Evolutionary conservation across 495 filamentous ascomycete genomes (phyloP).

Genomic region (Penicillium malachiteum): DNA sequence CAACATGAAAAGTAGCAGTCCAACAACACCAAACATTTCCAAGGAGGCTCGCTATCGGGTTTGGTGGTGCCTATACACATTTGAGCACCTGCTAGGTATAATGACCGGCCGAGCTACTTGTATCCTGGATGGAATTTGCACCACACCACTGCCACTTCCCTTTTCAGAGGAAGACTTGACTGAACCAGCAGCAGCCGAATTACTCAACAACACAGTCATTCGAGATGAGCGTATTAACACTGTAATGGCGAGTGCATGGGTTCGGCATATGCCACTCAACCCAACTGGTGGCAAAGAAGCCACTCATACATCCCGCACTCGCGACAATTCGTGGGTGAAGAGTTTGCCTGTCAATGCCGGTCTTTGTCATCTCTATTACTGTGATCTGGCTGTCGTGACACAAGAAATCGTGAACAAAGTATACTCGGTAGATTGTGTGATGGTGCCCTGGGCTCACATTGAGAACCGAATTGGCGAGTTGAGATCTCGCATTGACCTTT

Average conservation of each 20-base stretch:
- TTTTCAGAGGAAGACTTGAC: slow-evolving; percentile 52
- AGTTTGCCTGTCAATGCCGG: slow-evolving; percentile 35
- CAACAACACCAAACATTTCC: slow-evolving; percentile 48
- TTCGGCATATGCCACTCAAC: slow-evolving; percentile 41
- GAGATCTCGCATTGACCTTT: slow-evolving; percentile 51
- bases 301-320: slow-evolving; percentile 16
- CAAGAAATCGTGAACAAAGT: slow-evolving; percentile 57
- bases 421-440: slow-evolving; percentile 56
- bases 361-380: slow-evolving; percentile 50
- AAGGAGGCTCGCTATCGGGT: slow-evolving; percentile 63
- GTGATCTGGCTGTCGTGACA: slow-evolving; percentile 51
- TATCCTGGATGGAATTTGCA: slow-evolving; percentile 58
- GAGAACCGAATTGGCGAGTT: slow-evolving; percentile 56
- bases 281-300: slow-evolving; percentile 31
- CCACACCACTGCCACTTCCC: slow-evolving; percentile 59
- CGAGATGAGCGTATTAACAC: slow-evolving; percentile 41
- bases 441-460: slow-evolving; percentile 57
- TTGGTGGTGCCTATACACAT: slow-evolving; percentile 64
- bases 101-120: slow-evolving; percentile 67
- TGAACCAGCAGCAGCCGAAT: slow-evolving; percentile 29
- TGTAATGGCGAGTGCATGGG: slow-evolving; percentile 35
- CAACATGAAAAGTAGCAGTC: slow-evolving; percentile 60
- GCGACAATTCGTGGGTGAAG: slow-evolving; percentile 31
- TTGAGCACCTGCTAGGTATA: slow-evolving; percentile 59
- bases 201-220: slow-evolving; percentile 30